Conservation (phyloP, 257 asterid genomes). For the Thymus mandschuricus region DNA sequence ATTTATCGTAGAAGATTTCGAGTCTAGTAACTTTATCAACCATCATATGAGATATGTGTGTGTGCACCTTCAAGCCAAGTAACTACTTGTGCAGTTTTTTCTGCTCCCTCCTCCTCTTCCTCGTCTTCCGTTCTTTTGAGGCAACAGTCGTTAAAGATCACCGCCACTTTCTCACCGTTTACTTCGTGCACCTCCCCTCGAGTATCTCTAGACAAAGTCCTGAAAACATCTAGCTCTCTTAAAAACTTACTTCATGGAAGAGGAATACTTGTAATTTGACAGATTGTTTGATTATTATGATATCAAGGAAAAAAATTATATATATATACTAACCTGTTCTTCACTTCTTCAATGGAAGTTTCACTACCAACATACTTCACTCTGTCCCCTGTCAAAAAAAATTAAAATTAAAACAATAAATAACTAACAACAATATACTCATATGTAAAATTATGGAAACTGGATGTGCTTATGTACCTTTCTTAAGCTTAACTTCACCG, state of each 20-base stretch:
- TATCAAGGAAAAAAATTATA: constrained; percentile 16
- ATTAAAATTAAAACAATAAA: no score
- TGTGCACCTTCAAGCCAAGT: constrained; percentile 56
- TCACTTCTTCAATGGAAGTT: constrained; percentile 52
- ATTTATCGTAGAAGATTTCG: no score
- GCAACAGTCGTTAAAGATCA: constrained; percentile 46
- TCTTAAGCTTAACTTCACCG: background rate
- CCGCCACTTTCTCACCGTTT: constrained; percentile 61
- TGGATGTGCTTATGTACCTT: background rate
- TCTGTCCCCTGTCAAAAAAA: constrained; percentile 66
- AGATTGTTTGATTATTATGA: no score
- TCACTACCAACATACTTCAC: constrained; percentile 70
- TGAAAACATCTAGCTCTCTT: constrained; percentile 30
- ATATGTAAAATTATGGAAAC: background rate
- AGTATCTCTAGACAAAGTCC: constrained; percentile 56
- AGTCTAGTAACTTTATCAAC: no score
- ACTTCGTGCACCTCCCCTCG: constrained; percentile 76
- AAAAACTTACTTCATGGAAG: background rate
- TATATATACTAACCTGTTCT: constrained; percentile 61
- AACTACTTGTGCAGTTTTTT: constrained; percentile 44
- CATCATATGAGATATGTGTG: no score
- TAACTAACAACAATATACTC: background rate
- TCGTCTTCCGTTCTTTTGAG: constrained; percentile 27
- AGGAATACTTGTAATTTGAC: no score
- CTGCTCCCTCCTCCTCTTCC: no score